Percentiles rank a stretch among this genome's conserved stretches.
Evolutionary conservation across 306 rosid genomes (phyloP).

Genomic region (Adenanthera pavonina): DNA sequence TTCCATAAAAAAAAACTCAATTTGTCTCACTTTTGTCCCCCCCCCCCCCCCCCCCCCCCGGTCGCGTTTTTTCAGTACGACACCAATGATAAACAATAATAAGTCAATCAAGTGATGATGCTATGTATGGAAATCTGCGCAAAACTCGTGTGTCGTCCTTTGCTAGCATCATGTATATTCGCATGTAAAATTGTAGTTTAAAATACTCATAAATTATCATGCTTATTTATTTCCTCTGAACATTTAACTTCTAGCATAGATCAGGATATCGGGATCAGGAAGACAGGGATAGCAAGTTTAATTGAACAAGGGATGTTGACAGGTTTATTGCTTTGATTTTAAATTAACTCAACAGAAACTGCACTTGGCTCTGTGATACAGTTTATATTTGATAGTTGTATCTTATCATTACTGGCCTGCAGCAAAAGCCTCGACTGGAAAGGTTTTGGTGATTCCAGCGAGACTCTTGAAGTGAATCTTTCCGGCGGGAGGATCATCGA

Average conservation of each 20-base stretch:
- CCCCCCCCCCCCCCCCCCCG: no score
- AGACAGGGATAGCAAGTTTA: not conserved
- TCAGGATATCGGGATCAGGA: not conserved
- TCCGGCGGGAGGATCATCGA: constrained; percentile 48
- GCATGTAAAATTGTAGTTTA: not conserved
- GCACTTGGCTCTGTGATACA: not conserved
- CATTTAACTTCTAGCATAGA: not conserved
- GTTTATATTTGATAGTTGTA: not conserved
- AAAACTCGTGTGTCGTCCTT: not conserved
- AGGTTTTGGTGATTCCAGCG: constrained; percentile 66
- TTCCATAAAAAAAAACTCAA: no score
- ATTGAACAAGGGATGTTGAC: not conserved
- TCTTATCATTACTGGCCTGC: constrained; percentile 52
- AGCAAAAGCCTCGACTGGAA: constrained; percentile 65
- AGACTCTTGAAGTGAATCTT: constrained; percentile 71
- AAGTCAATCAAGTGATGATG: not conserved
- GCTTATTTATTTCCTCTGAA: not conserved
- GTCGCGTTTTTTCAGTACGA: no score
- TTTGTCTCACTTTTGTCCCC: no score
- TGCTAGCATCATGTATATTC: not conserved
- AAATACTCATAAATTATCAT: not conserved
- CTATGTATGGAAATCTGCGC: not conserved
- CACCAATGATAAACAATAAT: no score
- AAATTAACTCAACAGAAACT: not conserved
- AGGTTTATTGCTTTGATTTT: constrained; percentile 16